Conservation (phyloP, 257 asterid genomes). For the Salvia splendens region DNA sequence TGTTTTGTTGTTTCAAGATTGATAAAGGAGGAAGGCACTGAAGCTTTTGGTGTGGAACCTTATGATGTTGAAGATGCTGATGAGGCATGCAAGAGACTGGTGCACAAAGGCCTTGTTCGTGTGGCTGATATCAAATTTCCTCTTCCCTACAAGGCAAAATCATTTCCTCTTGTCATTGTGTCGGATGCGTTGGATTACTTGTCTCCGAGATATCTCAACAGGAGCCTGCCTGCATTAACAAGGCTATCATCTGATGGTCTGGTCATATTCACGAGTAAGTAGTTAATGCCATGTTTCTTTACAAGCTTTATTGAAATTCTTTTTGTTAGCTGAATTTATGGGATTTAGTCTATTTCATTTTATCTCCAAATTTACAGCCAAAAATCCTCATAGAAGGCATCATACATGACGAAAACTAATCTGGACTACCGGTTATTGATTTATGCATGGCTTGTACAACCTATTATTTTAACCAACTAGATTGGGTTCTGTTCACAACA, state of each 20-base stretch:
- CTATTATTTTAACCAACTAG: neutral
- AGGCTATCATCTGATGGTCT: constrained; percentile 54
- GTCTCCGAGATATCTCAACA: constrained; percentile 62
- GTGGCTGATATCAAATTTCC: constrained; percentile 56
- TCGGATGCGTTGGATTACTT: constrained; percentile 59
- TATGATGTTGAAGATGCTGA: constrained; percentile 53
- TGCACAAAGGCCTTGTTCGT: constrained; percentile 54
- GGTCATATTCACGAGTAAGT: constrained; percentile 51
- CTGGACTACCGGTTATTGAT: neutral
- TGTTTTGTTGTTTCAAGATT: constrained; percentile 52
- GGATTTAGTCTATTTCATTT: constrained; percentile 6
- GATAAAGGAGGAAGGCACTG: constrained; percentile 43
- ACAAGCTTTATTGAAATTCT: neutral
- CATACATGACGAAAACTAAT: neutral
- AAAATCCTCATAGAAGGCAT: neutral
- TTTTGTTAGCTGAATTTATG: neutral
- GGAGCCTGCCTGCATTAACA: constrained; percentile 50
- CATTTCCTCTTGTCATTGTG: constrained; percentile 51
- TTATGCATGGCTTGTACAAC: neutral
- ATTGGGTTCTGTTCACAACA: neutral
- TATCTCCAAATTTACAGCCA: neutral
- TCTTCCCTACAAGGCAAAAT: constrained; percentile 53
- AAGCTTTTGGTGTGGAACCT: constrained; percentile 61
- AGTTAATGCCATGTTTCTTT: constrained; percentile 16
- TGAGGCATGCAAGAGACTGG: constrained; percentile 44